Conservation (phyloP, 2,329 filamentous ascomycete genomes). For the Penicillium expansum region DNA sequence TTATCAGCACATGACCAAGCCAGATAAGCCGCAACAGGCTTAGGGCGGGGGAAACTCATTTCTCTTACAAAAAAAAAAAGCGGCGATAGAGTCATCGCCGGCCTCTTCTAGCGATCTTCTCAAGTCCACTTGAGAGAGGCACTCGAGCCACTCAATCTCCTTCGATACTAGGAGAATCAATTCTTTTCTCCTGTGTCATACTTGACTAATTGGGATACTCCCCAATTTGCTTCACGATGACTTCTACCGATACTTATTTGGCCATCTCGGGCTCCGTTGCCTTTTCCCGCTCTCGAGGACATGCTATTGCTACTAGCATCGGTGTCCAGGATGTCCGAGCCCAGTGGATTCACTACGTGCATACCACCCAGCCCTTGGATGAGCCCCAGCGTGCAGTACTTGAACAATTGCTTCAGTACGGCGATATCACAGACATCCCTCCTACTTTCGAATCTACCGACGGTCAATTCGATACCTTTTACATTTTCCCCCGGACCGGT, state of each 20-base stretch:
- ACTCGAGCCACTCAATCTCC: slow-evolving; percentile 23
- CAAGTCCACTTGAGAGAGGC: slow-evolving; percentile 27
- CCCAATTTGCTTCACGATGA: slow-evolving; percentile 29
- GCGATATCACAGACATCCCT: slow-evolving; percentile 52
- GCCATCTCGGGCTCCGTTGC: slow-evolving; percentile 44
- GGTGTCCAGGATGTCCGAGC: slow-evolving; percentile 46
- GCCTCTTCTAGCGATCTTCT: slow-evolving; percentile 20
- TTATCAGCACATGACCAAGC: slow-evolving; percentile 21
- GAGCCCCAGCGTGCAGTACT: slow-evolving; percentile 51
- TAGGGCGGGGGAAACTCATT: slow-evolving; percentile 26
- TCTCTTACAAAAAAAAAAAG: slow-evolving; percentile 22
- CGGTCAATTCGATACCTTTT: slow-evolving; percentile 58
- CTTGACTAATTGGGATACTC: slow-evolving; percentile 12
- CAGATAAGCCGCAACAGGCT: slow-evolving; percentile 24
- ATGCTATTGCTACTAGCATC: slow-evolving; percentile 43
- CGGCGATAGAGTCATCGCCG: slow-evolving; percentile 24
- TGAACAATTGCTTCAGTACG: slow-evolving; percentile 61
- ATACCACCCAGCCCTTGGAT: slow-evolving; percentile 52
- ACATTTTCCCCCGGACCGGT: slow-evolving; percentile 74
- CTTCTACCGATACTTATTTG: slow-evolving; percentile 34
- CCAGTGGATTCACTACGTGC: slow-evolving; percentile 62
- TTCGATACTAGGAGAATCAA: slow-evolving; percentile 19
- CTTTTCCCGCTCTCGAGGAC: slow-evolving; percentile 47
- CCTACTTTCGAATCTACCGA: slow-evolving; percentile 47
- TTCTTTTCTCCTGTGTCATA: slow-evolving; percentile 3